Conservation (phyloP, 495 filamentous ascomycete genomes). For the Tetracladium setigerum region DNA sequence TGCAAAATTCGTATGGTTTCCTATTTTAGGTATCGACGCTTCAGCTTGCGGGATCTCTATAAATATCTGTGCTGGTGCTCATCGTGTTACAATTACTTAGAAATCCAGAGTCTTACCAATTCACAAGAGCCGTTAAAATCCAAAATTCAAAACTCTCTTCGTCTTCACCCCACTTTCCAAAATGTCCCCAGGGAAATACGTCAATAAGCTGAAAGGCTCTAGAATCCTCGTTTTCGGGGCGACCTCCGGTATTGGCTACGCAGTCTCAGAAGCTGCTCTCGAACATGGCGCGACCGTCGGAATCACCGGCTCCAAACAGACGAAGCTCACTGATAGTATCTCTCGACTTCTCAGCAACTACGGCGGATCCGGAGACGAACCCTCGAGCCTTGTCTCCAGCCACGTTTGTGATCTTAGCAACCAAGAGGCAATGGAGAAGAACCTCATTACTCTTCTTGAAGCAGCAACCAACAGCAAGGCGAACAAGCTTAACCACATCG, state of each 20-base stretch:
- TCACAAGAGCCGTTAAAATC: too few species aligned
- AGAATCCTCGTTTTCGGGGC: slow-evolving; percentile 37
- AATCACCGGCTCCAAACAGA: slow-evolving; percentile 31
- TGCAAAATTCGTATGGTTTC: too few species aligned
- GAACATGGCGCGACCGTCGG: slow-evolving; percentile 32
- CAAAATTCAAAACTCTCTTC: too few species aligned
- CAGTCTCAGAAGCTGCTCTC: slow-evolving; percentile 28
- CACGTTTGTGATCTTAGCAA: slow-evolving; percentile 32
- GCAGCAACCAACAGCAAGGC: slow-evolving; percentile 8
- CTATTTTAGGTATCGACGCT: too few species aligned
- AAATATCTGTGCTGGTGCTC: too few species aligned
- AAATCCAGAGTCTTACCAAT: too few species aligned
- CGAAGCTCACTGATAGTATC: slow-evolving; percentile 25
- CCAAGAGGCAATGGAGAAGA: slow-evolving; percentile 24
- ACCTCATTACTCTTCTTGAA: slow-evolving; percentile 30
- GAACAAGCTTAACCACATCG: slow-evolving; percentile 39
- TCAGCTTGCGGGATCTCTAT: too few species aligned
- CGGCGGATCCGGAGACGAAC: slow-evolving; percentile 11
- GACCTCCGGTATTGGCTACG: slow-evolving; percentile 40
- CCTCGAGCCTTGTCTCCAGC: slow-evolving; percentile 20
- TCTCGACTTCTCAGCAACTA: slow-evolving; percentile 24
- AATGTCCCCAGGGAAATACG: too few species aligned
- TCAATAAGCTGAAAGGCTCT: slow-evolving; percentile 4
- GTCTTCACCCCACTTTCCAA: too few species aligned
- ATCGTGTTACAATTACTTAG: too few species aligned